Base-by-base conservation (phyloP, 768 basidiomycete species). In the Rhodotorula graminis region DNA sequence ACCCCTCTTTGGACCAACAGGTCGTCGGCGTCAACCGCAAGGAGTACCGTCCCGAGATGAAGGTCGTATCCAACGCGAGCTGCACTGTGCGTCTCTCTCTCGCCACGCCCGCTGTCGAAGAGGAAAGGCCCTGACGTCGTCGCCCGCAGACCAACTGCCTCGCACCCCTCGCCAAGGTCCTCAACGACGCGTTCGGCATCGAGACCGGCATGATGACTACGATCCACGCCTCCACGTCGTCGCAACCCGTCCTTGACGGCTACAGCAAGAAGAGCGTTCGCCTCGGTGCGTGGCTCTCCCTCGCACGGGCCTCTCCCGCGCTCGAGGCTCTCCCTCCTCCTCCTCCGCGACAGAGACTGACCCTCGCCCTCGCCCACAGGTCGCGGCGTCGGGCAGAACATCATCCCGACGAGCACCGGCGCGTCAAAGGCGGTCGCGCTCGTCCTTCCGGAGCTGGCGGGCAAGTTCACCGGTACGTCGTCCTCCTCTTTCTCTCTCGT, bases 171-270 rank as follows among this genome's bases (percentile, higher is more conserved):
- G 81, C 81, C 27, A 76, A 79, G 49, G 78, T 82, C 1, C 70
- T 82, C 6, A 70, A 81, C 46, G 56, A 79, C 18, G 67, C 78
- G 0, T 82, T 80, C 49, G 81, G 81, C 11, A 80, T 82, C 65
- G 76, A 80, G 62, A 76, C 74, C 3, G 81, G 81, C 1, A 81
- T 82, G 80, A 79, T 82, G 79, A 81, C 81, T 8, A 82, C 81
- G 19, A 75, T 82, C 3, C 81, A 82, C 71, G 81, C 81, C 21
- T 77, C 77, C 55, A 82, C 81, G 14, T 74, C 80, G 0, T 77
- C 76, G 50, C 81, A 82, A 60, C 80, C 79, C 46, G 78, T 82
- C 19, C 78, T 82, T 4, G 81, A 82, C 53, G 81, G 81, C 8
- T 82, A 78, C 75, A 77, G 70, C 50, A 80, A 81, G 80, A 73